Conservation (phyloP, 345 rosid species). For the Linum trigynum region DNA sequence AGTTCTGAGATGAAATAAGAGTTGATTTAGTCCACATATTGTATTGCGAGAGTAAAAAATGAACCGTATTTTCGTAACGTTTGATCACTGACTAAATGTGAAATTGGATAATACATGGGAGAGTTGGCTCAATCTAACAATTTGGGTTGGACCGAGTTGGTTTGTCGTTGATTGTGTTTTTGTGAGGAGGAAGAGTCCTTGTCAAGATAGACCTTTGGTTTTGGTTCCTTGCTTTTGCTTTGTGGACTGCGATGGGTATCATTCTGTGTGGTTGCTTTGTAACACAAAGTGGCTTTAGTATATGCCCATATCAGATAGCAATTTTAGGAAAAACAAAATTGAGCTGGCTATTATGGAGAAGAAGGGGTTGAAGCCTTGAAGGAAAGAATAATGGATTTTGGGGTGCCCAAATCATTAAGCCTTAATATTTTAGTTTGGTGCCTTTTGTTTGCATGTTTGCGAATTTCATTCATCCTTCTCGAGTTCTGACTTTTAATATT, state of each 20-base stretch:
- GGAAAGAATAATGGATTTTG: too few species aligned
- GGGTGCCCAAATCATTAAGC: too few species aligned
- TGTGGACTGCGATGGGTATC: slow-evolving; percentile 10
- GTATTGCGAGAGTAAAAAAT: too few species aligned
- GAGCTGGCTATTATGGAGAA: too few species aligned
- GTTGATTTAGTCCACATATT: too few species aligned
- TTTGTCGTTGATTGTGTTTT: background rate
- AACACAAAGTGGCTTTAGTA: background rate
- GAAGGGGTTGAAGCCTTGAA: too few species aligned
- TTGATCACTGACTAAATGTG: background rate
- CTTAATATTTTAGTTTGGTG: too few species aligned
- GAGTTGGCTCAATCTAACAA: background rate
- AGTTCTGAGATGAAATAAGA: too few species aligned
- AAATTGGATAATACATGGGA: background rate
- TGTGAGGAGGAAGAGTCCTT: background rate
- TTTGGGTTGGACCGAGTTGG: background rate
- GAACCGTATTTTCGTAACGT: too few species aligned
- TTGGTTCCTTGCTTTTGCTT: slow-evolving; percentile 20
- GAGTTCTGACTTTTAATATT: too few species aligned
- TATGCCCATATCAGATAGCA: background rate
- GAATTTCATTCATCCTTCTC: too few species aligned
- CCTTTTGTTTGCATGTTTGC: too few species aligned
- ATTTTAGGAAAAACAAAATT: background rate
- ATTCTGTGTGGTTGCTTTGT: background rate
- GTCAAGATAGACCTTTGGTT: background rate